Conservation (phyloP, 2,329 filamentous ascomycete genomes). For the Epichloe gansuensis region DNA sequence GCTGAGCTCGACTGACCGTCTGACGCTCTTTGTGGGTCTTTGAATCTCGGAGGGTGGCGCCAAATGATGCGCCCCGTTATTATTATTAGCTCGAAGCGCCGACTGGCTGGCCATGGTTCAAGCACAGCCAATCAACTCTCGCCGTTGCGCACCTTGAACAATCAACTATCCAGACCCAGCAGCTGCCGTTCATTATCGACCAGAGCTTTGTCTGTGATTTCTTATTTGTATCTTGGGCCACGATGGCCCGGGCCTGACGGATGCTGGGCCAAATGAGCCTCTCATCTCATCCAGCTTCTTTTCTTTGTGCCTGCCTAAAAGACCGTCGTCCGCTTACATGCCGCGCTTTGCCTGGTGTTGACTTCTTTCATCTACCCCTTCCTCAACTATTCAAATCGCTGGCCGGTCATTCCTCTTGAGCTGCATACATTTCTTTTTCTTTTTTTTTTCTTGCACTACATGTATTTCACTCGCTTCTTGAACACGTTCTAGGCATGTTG, state of each 20-base stretch:
- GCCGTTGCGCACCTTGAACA: conserved; percentile 14
- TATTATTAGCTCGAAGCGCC: conserved; percentile 19
- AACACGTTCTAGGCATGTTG: conserved; percentile 6
- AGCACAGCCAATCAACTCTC: conserved; percentile 22
- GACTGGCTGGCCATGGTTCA: conserved; percentile 18
- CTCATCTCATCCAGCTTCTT: not conserved
- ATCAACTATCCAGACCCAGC: conserved; percentile 10
- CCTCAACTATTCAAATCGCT: conserved; percentile 7
- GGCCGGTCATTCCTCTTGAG: conserved; percentile 7
- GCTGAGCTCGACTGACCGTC: conserved; percentile 23
- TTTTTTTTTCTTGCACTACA: conserved; percentile 2
- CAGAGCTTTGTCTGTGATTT: conserved; percentile 3
- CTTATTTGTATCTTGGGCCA: conserved; percentile 6
- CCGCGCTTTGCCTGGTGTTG: conserved; percentile 4
- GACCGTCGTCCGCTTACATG: not conserved
- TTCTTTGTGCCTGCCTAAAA: conserved; percentile 5
- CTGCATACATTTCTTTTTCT: conserved; percentile 10
- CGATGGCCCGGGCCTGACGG: conserved; percentile 6
- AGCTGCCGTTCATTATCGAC: conserved; percentile 10
- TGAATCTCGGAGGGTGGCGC: conserved; percentile 24
- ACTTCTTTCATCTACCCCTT: conserved; percentile 5
- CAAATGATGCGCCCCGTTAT: conserved; percentile 20
- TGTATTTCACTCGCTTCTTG: not conserved
- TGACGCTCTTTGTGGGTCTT: conserved; percentile 25
- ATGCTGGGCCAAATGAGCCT: conserved; percentile 9